Conservation (phyloP, 306 rosid genomes). For the Trifolium repens region DNA sequence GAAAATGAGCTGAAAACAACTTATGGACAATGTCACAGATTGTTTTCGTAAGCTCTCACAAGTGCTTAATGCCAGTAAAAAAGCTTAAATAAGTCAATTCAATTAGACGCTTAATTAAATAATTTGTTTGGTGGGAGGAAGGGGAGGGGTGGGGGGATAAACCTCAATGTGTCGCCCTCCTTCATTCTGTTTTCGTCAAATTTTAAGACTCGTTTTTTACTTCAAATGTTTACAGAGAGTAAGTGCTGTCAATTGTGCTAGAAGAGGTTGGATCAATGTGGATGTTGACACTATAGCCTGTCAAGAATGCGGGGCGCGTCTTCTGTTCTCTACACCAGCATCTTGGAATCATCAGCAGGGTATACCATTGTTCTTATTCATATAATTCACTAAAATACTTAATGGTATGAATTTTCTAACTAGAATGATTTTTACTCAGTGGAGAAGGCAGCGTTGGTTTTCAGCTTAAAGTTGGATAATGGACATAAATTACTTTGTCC, state of each 20-base stretch:
- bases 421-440: conserved; percentile 54
- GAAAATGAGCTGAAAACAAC: neutral
- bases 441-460: conserved; percentile 92
- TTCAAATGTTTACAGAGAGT: conserved; percentile 60
- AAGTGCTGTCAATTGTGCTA: conserved; percentile 91
- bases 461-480: conserved; percentile 85
- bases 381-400: conserved; percentile 8
- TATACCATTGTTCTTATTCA: conserved; percentile 41
- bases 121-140: neutral
- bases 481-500: conserved; percentile 96
- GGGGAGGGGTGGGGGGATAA: neutral
- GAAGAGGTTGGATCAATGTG: conserved; percentile 93
- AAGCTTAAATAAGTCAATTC: neutral
- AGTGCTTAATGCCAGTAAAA: neutral
- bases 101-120: neutral
- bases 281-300: conserved; percentile 80
- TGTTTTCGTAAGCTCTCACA: neutral
- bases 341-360: conserved; percentile 95
- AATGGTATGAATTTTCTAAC: conserved; percentile 35
- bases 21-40: neutral
- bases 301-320: conserved; percentile 85
- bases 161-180: neutral
- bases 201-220: conserved; percentile 13
- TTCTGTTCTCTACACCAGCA: conserved; percentile 79
- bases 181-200: neutral